Conservation (phyloP, 2,329 filamentous ascomycete genomes). For the Diaporthe citrichinensis region DNA sequence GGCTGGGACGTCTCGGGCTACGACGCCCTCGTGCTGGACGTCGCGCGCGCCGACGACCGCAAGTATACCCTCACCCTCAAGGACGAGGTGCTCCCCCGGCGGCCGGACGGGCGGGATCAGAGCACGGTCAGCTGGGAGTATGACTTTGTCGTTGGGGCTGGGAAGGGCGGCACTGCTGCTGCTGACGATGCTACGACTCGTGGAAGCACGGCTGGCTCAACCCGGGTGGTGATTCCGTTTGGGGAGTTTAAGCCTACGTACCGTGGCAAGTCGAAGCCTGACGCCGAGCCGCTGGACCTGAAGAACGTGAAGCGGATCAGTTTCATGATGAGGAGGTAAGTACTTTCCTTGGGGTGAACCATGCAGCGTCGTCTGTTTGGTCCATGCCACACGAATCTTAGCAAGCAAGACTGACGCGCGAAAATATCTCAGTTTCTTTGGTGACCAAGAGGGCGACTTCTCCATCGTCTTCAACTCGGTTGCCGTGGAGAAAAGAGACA, state of each 20-base stretch:
- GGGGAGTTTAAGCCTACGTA: slow-evolving; percentile 78
- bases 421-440: slow-evolving; percentile 76
- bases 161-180: slow-evolving; percentile 10
- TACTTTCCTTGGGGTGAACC: slow-evolving; percentile 17
- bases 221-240: slow-evolving; percentile 73
- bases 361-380: background rate
- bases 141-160: slow-evolving; percentile 65
- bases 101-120: slow-evolving; percentile 77
- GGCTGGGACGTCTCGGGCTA: slow-evolving; percentile 44
- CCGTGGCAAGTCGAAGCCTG: slow-evolving; percentile 74
- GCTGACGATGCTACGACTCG: slow-evolving; percentile 43
- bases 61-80: slow-evolving; percentile 83
- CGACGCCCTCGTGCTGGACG: slow-evolving; percentile 72
- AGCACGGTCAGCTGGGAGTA: slow-evolving; percentile 82
- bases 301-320: slow-evolving; percentile 75
- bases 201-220: slow-evolving; percentile 46
- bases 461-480: slow-evolving; percentile 69
- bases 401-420: background rate
- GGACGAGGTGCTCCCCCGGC: slow-evolving; percentile 71
- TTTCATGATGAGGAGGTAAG: slow-evolving; percentile 86
- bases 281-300: slow-evolving; percentile 71
- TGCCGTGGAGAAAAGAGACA: slow-evolving; percentile 46
- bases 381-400: background rate
- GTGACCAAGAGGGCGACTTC: slow-evolving; percentile 79
- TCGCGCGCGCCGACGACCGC: slow-evolving; percentile 72